Evolutionary conservation across 2,329 filamentous ascomycete genomes (phyloP).

Genomic region (Aureobasidium musti): DNA sequence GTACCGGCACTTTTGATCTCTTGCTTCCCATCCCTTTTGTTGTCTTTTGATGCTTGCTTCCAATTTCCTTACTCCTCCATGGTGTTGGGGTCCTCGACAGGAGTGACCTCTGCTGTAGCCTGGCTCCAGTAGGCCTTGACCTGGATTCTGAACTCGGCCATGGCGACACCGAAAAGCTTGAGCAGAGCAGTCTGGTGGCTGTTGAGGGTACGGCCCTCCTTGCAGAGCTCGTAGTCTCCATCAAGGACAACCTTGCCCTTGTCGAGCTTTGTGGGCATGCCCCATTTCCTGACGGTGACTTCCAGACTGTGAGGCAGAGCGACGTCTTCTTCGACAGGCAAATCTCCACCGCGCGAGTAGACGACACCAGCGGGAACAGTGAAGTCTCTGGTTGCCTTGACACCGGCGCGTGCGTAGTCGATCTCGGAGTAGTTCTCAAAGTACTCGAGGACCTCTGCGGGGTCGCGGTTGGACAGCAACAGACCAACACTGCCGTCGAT

Average conservation of each 20-base stretch:
- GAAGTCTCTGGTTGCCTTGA: constrained; percentile 71
- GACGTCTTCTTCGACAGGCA: constrained; percentile 78
- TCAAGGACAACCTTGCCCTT: constrained; percentile 85
- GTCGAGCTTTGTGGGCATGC: constrained; percentile 83
- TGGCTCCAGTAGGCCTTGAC: constrained; percentile 62
- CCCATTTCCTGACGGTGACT: constrained; percentile 83
- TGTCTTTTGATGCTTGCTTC: background rate
- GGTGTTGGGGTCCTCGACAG: constrained; percentile 36
- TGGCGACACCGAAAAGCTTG: constrained; percentile 88
- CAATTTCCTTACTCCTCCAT: constrained; percentile 36
- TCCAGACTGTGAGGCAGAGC: constrained; percentile 85
- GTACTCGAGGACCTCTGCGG: constrained; percentile 67
- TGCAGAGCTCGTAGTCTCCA: constrained; percentile 73
- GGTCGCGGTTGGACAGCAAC: constrained; percentile 80
- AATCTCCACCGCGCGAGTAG: constrained; percentile 74
- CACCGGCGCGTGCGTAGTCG: constrained; percentile 90
- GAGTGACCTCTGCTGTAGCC: constrained; percentile 40
- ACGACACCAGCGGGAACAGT: constrained; percentile 81
- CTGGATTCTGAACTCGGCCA: constrained; percentile 85
- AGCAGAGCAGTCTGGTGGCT: constrained; percentile 89
- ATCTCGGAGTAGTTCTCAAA: constrained; percentile 71
- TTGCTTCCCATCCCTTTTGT: constrained; percentile 1
- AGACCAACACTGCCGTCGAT: constrained; percentile 83
- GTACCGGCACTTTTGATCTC: background rate
- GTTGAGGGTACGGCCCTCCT: constrained; percentile 80